Base-by-base conservation (phyloP, 352 stramenopile species). In the Phytophthora hybrid region DNA sequence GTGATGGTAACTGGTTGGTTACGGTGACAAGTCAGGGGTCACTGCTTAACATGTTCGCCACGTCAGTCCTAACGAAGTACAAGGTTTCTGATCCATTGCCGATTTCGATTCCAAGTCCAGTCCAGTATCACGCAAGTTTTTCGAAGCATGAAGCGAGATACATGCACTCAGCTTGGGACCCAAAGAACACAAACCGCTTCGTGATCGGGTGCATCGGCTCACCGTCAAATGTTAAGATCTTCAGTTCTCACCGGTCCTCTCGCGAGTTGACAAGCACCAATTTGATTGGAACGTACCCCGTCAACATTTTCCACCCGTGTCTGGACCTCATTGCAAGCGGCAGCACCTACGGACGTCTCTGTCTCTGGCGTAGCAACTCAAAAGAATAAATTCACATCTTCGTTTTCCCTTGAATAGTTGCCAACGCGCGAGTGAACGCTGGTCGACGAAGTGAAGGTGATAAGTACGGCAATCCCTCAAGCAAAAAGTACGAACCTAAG, bases 231-330 rank as follows among this genome's bases (percentile, higher is more conserved):
- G 37, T 95, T 1, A 83, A 96, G 66, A 82, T 97, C 21, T 97
- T 94, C 60, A 63, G 78, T 11, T 77, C 81, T 0, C 78, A 64
- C 55, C 77, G 74, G 3, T 83, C 85, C 11, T 76, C 91, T 61
- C 89, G 88, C 54, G 77, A 89, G 47, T 71, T 94, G 14, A 79
- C 19, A 47, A 86, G 78, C 63, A 71, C 88, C 14, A 76, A 78
- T 46, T 84, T 91, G 21, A 44, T 26, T 53, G 73, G 60, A 5
- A 86, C 82, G 39, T 77, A 92, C 71, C 87, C 86, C 55, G 84
- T 94, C 64, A 95, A 91, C 59, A 77, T 55, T 3, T 95, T 97
- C 72, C 91, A 97, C 66, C 89, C 90, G 26, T 82, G 83, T 52
- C 69, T 90, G 31, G 76, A 92, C 34, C 67, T 88, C 8, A 89